Conservation (phyloP, 495 filamentous ascomycete genomes). For the Aspergillus saccharolyticus region DNA sequence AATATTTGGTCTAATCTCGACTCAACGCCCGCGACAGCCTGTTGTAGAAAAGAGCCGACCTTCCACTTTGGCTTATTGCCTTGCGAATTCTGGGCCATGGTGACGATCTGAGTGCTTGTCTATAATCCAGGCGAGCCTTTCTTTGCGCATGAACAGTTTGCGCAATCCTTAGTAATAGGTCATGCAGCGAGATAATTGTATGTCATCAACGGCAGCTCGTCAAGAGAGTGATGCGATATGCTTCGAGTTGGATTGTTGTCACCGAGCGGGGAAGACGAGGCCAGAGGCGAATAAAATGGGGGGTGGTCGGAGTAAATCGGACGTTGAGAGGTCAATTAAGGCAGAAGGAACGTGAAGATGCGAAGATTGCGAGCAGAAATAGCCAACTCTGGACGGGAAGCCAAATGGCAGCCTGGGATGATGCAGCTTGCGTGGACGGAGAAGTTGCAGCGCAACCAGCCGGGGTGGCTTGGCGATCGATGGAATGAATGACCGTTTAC, state of each 20-base stretch:
- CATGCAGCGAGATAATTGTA: not conserved
- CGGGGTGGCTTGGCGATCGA: slow-evolving; percentile 20
- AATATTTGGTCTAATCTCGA: slow-evolving; percentile 89
- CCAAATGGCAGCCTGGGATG: slow-evolving; percentile 7
- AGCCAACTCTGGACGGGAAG: not conserved
- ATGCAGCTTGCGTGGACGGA: slow-evolving; percentile 23
- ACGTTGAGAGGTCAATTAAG: not conserved
- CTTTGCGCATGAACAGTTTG: not conserved
- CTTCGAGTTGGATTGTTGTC: slow-evolving; percentile 18
- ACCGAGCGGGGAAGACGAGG: slow-evolving; percentile 8
- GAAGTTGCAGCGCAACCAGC: slow-evolving; percentile 9
- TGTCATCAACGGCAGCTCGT: slow-evolving; percentile 21
- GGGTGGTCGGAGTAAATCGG: slow-evolving; percentile 1
- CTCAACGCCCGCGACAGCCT: slow-evolving; percentile 91
- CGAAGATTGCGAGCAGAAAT: slow-evolving; percentile 2
- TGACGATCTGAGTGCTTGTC: not conserved
- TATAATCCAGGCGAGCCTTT: not conserved
- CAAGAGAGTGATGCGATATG: slow-evolving; percentile 18
- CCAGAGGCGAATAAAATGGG: not conserved
- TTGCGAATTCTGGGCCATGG: slow-evolving; percentile 38
- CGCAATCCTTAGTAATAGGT: not conserved
- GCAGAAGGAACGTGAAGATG: not conserved
- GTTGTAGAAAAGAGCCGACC: slow-evolving; percentile 74
- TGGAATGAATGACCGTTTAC: not conserved
- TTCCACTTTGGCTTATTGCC: slow-evolving; percentile 40